Percentiles rank a stretch among this genome's conserved stretches.
Conservation (phyloP, 2,329 filamentous ascomycete genomes). For the Microascus cirrosus region DNA sequence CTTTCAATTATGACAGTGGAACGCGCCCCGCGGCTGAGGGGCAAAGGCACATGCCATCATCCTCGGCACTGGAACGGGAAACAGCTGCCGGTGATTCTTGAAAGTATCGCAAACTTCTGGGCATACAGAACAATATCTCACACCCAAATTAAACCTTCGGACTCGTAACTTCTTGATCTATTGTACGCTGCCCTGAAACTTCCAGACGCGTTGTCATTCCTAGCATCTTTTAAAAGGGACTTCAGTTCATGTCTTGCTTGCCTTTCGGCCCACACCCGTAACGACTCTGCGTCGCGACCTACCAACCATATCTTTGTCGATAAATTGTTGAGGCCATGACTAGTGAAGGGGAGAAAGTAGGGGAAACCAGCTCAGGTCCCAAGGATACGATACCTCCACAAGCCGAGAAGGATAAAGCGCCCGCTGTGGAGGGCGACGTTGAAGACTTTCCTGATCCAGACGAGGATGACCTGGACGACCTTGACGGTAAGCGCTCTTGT, state of each 20-base stretch:
- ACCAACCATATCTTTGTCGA: neutral
- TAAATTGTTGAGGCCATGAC: neutral
- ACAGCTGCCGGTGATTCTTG: neutral
- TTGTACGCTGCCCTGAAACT: neutral
- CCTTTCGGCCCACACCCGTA: neutral
- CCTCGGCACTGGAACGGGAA: neutral
- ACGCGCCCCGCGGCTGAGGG: neutral
- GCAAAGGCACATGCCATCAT: neutral
- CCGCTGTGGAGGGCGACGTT: conserved; percentile 11
- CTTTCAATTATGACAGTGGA: too few species aligned
- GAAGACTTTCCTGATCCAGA: conserved; percentile 75
- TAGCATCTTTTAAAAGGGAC: neutral
- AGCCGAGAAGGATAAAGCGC: conserved; percentile 3
- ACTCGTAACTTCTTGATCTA: neutral
- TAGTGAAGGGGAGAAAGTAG: neutral
- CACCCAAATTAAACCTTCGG: neutral
- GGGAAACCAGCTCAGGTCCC: neutral
- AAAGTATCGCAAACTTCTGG: too few species aligned
- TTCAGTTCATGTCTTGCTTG: neutral
- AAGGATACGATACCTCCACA: neutral
- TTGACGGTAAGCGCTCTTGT: conserved; percentile 57
- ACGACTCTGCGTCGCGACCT: neutral
- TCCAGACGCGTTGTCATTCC: neutral
- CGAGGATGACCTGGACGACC: conserved; percentile 81
- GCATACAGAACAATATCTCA: neutral